Percentiles rank a stretch among this genome's conserved stretches.
phyloP scores from a whole-genome alignment of 2,329 filamentous ascomycete species.

The Curvularia eragrostidis region DNA sequence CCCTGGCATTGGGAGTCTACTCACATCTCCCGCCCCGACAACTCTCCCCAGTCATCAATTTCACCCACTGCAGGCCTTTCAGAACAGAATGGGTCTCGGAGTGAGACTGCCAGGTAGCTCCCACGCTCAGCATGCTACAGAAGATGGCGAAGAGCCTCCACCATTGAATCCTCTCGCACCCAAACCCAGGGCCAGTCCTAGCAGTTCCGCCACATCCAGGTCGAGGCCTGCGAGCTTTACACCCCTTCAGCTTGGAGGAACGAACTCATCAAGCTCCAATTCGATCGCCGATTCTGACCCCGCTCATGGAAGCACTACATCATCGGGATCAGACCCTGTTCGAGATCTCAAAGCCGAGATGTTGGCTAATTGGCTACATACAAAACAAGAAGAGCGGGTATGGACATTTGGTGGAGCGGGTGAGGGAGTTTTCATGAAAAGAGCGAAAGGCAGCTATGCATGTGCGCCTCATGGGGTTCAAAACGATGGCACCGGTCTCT shows the following conservation, averaged over 20 bases:
- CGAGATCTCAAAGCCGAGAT: constrained; percentile 65
- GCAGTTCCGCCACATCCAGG: neutral
- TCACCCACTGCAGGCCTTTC: neutral
- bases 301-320: neutral
- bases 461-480: constrained; percentile 59
- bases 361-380: constrained; percentile 69
- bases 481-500: constrained; percentile 57
- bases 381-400: constrained; percentile 64
- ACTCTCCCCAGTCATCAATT: neutral
- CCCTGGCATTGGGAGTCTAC: neutral
- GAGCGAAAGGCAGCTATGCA: constrained; percentile 58
- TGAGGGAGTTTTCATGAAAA: constrained; percentile 65
- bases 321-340: constrained; percentile 51
- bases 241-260: constrained; percentile 10
- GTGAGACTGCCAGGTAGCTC: neutral
- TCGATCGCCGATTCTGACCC: neutral
- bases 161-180: constrained; percentile 3
- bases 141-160: constrained; percentile 1
- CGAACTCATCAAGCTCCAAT: constrained; percentile 1
- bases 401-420: constrained; percentile 58
- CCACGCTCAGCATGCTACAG: neutral
- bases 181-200: neutral
- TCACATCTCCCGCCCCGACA: neutral
- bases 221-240: constrained; percentile 11
- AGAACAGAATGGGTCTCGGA: neutral